Conservation (phyloP, 768 basidiomycete genomes). For the Pleurotus tuoliensis region DNA sequence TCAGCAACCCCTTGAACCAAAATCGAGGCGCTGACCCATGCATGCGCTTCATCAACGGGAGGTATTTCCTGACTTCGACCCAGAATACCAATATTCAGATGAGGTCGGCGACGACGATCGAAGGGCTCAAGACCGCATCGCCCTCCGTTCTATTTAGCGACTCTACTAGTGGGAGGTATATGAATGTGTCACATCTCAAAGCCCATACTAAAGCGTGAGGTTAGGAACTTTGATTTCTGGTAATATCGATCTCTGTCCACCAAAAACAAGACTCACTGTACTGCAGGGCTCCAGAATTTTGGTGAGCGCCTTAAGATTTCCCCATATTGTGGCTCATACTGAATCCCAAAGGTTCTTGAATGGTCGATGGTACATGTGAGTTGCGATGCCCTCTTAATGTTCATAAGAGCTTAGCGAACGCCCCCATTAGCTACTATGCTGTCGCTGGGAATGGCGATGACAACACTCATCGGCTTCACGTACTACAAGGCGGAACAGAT, state of each 20-base stretch:
- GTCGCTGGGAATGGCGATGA: constrained; percentile 15
- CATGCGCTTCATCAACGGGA: constrained; percentile 14
- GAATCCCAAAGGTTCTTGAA: constrained; percentile 7
- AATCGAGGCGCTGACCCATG: constrained; percentile 14
- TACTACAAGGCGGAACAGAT: constrained; percentile 13
- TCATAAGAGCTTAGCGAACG: too few relatives aligned
- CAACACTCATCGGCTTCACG: constrained; percentile 14
- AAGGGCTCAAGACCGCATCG: constrained; percentile 13
- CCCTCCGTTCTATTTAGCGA: constrained; percentile 9
- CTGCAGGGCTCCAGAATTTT: constrained; percentile 13
- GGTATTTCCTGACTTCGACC: constrained; percentile 13
- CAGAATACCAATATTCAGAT: constrained; percentile 15
- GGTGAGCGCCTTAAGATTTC: not conserved
- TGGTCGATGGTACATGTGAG: constrained; percentile 14
- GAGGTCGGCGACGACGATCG: constrained; percentile 11
- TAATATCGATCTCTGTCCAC: not conserved
- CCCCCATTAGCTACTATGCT: constrained; percentile 11
- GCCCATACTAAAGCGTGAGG: too few relatives aligned
- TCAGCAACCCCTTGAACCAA: constrained; percentile 4
- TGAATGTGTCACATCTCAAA: not conserved
- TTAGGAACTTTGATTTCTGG: constrained; percentile 7
- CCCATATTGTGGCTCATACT: not conserved
- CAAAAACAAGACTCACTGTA: not conserved
- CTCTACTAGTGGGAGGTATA: constrained; percentile 13
- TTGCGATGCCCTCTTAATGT: too few relatives aligned